A percentile compares a stretch with the other conserved stretches of the same genome.
Evolutionary conservation across 257 asterid genomes (phyloP).

Genomic region (Plantago major): DNA sequence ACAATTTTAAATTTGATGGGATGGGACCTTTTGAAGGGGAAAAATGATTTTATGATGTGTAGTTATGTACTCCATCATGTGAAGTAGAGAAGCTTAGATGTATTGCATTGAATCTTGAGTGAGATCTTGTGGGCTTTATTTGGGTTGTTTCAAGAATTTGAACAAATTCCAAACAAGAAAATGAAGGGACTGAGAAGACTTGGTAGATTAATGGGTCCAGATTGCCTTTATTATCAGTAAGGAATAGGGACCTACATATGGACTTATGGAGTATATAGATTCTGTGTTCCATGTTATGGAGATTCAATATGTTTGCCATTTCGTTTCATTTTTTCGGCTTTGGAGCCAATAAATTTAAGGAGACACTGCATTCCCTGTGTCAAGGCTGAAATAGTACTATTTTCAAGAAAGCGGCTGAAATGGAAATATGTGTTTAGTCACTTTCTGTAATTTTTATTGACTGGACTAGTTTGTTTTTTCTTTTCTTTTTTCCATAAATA

Average conservation of each 20-base stretch:
- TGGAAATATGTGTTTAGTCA: background rate
- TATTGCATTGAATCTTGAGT: background rate
- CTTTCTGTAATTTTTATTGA: constrained; percentile 15
- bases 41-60: too few relatives aligned
- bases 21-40: too few relatives aligned
- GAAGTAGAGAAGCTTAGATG: too few relatives aligned
- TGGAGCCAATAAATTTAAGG: constrained; percentile 19
- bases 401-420: background rate
- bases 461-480: background rate
- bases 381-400: background rate
- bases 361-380: background rate
- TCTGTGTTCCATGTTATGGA: constrained; percentile 11
- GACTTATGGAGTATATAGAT: constrained; percentile 5
- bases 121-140: background rate
- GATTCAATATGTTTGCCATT: constrained; percentile 17
- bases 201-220: background rate
- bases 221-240: background rate
- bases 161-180: background rate
- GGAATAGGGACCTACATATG: background rate
- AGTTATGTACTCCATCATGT: too few relatives aligned
- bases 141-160: background rate
- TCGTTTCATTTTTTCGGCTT: constrained; percentile 14
- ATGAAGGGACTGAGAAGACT: too few relatives aligned
- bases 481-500: background rate
- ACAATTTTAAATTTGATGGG: too few relatives aligned